These are phyloP conservation scores for Dactylella cylindrospora DNA, from an alignment of 2,329 filamentous ascomycete genomes.

Conservation along the genomic window DNA sequence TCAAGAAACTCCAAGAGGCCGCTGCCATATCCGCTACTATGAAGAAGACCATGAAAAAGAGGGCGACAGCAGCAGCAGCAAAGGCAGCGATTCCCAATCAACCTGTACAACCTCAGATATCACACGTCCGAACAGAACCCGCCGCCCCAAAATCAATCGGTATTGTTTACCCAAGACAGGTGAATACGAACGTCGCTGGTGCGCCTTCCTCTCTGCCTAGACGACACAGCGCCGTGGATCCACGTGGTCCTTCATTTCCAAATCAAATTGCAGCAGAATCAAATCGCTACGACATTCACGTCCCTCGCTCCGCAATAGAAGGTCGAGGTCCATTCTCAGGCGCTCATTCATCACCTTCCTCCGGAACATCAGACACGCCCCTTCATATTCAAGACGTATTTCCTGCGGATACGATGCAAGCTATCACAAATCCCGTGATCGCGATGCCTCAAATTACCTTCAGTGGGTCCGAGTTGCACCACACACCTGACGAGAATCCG, in stretches of 20 bases:
- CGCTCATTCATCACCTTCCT: constrained; percentile 33
- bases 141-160: constrained; percentile 19
- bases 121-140: constrained; percentile 48
- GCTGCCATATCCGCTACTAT: constrained; percentile 57
- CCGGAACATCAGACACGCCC: constrained; percentile 38
- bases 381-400: constrained; percentile 40
- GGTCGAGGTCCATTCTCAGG: constrained; percentile 41
- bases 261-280: constrained; percentile 25
- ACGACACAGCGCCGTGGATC: constrained; percentile 32
- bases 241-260: constrained; percentile 43
- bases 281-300: constrained; percentile 25
- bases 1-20: constrained; percentile 66
- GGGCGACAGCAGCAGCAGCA: constrained; percentile 47
- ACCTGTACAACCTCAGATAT: constrained; percentile 54
- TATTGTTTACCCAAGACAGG: constrained; percentile 14
- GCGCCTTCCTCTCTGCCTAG: constrained; percentile 7
- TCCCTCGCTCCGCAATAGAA: constrained; percentile 42
- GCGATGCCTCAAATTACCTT: constrained; percentile 38
- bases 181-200: constrained; percentile 5
- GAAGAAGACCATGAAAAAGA: constrained; percentile 55
- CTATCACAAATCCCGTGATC: not conserved
- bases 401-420: constrained; percentile 20
- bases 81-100: constrained; percentile 17
- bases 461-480: constrained; percentile 23
- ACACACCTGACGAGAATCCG: constrained; percentile 18